phyloP scores from a whole-genome alignment of 2,329 filamentous ascomycete species.

The Hypoxylon rubiginosum region DNA sequence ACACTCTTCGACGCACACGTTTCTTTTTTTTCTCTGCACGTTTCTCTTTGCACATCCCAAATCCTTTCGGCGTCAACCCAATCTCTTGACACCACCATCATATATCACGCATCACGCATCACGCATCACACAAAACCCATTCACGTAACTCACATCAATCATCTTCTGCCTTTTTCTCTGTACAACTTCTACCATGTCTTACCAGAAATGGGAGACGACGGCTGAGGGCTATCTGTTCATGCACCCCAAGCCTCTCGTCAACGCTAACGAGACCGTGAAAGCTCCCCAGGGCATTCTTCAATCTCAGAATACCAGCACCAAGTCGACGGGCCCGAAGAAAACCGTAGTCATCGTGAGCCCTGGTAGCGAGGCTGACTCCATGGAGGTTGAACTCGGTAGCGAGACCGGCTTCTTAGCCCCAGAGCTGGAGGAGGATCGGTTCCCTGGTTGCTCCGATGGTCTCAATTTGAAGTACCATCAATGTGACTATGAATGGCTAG shows the following conservation, averaged over 20 bases:
- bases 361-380: slow-evolving; percentile 13
- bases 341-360: not conserved
- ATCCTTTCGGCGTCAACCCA: not conserved
- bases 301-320: not conserved
- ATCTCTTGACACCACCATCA: not conserved
- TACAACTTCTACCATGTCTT: too few relatives aligned
- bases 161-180: too few relatives aligned
- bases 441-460: too few relatives aligned
- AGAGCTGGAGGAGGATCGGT: too few relatives aligned
- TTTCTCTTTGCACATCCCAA: not conserved
- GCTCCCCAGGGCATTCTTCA: not conserved
- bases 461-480: too few relatives aligned
- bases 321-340: slow-evolving; percentile 24
- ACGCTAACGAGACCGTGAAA: not conserved
- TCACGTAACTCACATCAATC: too few relatives aligned
- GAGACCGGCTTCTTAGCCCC: too few relatives aligned
- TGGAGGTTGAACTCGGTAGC: slow-evolving; percentile 3
- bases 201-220: too few relatives aligned
- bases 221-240: too few relatives aligned
- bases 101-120: not conserved
- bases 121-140: not conserved
- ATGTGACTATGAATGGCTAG: too few relatives aligned
- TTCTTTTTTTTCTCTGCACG: too few relatives aligned
- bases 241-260: too few relatives aligned
- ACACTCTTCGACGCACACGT: not conserved